These are phyloP conservation scores for Silene coronaria DNA, from an alignment of 179 eudicot genomes.

Conservation along the genomic window DNA sequence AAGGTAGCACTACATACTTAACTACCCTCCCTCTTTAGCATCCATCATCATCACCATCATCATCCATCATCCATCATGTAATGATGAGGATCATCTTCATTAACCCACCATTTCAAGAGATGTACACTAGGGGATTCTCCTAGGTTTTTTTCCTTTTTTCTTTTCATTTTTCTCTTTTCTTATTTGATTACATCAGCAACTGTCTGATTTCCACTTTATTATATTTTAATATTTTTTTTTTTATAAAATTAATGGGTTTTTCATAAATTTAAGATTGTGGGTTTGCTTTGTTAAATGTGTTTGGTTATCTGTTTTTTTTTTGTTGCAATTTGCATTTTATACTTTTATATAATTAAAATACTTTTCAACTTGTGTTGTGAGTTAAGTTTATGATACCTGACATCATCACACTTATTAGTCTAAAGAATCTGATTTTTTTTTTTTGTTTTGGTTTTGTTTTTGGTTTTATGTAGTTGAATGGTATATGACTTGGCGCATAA, in stretches of 20 bases:
- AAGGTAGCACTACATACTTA: neutral
- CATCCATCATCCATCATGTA: constrained; percentile 1
- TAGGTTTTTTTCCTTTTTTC: constrained; percentile 13
- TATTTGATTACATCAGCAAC: neutral
- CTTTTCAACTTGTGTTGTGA: neutral
- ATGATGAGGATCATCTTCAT: neutral
- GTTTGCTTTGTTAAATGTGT: neutral
- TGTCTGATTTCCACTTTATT: neutral
- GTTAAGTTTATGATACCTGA: constrained; percentile 19
- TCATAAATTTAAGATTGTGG: neutral
- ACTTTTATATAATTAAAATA: neutral
- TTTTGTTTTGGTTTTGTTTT: neutral
- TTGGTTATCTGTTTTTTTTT: constrained; percentile 11
- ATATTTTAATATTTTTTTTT: neutral
- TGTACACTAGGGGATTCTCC: constrained; percentile 26
- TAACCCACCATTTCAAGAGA: constrained; percentile 8
- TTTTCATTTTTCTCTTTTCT: neutral
- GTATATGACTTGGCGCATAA: constrained; percentile 11
- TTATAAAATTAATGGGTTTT: constrained; percentile 9
- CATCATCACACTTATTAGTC: constrained; percentile 18
- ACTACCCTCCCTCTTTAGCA: constrained; percentile 1
- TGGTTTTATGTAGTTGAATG: neutral
- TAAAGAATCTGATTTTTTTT: constrained; percentile 12
- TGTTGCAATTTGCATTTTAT: constrained; percentile 9
- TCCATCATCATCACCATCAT: constrained; percentile 4